Base-by-base conservation (phyloP, 2,329 filamentous ascomycete genomes). In the Colletotrichum caudatum region DNA sequence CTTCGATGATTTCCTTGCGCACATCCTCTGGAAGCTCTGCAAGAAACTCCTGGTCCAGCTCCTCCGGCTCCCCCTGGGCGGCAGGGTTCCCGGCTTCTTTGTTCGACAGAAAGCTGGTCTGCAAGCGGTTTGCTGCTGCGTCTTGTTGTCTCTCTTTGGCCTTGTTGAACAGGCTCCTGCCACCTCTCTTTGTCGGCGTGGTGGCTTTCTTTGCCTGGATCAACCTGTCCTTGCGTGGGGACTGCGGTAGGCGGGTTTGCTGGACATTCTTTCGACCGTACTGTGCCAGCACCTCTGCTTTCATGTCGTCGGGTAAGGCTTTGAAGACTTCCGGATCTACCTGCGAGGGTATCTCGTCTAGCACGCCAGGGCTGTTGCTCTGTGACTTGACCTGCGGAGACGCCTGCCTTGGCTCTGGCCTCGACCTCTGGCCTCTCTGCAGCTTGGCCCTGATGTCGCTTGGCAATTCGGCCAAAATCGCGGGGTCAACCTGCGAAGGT, bases 271-370 rank as follows among this genome's bases (percentile, higher is more conserved):
- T 76, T 63, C 79, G 79, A 64, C 83, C 80, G 77, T 97, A 97
- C 44, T 92, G 90, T 3, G 89, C 91, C 11, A 98, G 81, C 0
- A 98, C 85, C 80, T 98, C 96, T 1, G 91, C 89, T 73, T 95
- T 93, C 78, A 99, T 90, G 73, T 97, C 94, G 48, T 92, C 90
- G 0, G 96, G 96, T 0, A 99, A 84, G 1, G 93, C 93, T 53
- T 91, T 89, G 73, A 98, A 92, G 2, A 94, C 93, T 53, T 95
- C 94, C 0, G 90, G 91, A 77, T 99, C 96, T 26, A 98, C 86
- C 76, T 97, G 93, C 0, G 94, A 94, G 37, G 94, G 90, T 35
- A 92, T 89, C 3, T 82, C 81, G 18, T 78, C 76, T 4, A 70
- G 51, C 6, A 77, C 57, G 1, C 76, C 78, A 2, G 80, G 81